A percentile compares a stretch with the other conserved stretches of the same genome.
Evolutionary conservation across 2,329 filamentous ascomycete genomes (phyloP).

Genomic region (Periconia digitata): DNA sequence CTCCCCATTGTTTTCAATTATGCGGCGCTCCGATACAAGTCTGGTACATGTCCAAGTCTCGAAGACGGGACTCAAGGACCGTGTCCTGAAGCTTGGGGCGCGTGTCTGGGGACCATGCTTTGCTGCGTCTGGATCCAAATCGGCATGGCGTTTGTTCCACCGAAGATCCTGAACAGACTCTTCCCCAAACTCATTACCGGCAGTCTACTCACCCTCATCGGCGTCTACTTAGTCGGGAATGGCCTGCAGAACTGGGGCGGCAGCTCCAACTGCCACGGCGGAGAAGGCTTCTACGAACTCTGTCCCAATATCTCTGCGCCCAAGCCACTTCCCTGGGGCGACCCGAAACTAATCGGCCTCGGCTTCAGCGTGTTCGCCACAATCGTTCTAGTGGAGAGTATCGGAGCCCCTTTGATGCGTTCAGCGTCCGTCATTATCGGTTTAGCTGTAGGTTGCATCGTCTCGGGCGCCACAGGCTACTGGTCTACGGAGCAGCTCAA

Average conservation of each 20-base stretch:
- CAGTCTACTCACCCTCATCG: conserved; percentile 23
- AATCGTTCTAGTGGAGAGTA: conserved; percentile 26
- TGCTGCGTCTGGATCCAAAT: conserved; percentile 46
- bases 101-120: conserved; percentile 38
- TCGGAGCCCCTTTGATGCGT: conserved; percentile 31
- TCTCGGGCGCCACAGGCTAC: conserved; percentile 30
- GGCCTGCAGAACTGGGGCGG: conserved; percentile 34
- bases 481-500: conserved; percentile 24
- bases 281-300: conserved; percentile 28
- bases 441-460: conserved; percentile 27
- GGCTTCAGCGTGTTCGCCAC: conserved; percentile 33
- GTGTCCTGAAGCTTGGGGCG: conserved; percentile 30
- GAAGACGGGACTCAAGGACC: conserved; percentile 23
- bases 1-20: conserved; percentile 32
- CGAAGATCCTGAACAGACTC: conserved; percentile 22
- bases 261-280: conserved; percentile 28
- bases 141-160: conserved; percentile 28
- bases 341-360: conserved; percentile 29
- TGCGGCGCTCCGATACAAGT: conserved; percentile 24
- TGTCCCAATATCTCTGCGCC: conserved; percentile 24
- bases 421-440: conserved; percentile 31
- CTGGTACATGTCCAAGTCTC: conserved; percentile 22
- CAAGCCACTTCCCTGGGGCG: conserved; percentile 34
- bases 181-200: conserved; percentile 33
- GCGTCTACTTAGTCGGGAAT: conserved; percentile 28